phyloP scores from a whole-genome alignment of 441 rosid species.

The Manihot esculenta region DNA sequence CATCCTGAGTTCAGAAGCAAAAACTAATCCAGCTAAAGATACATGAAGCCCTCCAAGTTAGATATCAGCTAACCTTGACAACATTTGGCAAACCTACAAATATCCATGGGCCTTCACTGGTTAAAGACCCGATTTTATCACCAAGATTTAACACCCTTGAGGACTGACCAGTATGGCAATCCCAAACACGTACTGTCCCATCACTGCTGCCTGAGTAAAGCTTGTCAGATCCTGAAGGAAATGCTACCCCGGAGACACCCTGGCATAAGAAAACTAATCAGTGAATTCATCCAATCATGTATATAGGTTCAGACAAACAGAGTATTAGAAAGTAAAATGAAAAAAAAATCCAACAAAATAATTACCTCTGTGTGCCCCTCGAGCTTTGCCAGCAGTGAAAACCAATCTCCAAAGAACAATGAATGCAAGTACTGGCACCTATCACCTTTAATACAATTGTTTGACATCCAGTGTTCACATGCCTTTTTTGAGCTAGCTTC shows the following conservation, averaged over 20 bases:
- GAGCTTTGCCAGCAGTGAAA: conserved; percentile 44
- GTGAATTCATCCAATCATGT: not conserved
- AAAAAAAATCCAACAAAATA: not conserved
- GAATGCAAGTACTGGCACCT: conserved; percentile 48
- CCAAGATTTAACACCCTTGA: conserved; percentile 47
- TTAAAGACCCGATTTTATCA: conserved; percentile 71
- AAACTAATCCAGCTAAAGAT: not conserved
- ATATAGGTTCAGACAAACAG: no score
- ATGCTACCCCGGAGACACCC: conserved; percentile 72
- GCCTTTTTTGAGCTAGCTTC: conserved; percentile 5
- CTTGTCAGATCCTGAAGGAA: conserved; percentile 72
- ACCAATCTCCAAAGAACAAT: conserved; percentile 46
- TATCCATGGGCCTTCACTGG: conserved; percentile 80
- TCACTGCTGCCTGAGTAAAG: conserved; percentile 81
- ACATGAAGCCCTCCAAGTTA: not conserved
- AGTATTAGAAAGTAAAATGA: no score
- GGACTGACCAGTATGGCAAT: conserved; percentile 78
- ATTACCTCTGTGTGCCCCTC: conserved; percentile 53
- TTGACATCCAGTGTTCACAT: conserved; percentile 45
- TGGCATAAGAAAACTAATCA: conserved; percentile 17
- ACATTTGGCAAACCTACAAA: conserved; percentile 78
- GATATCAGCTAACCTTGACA: conserved; percentile 54
- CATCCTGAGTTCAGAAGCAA: no score
- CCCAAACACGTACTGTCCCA: conserved; percentile 65
- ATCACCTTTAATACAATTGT: conserved; percentile 51